These are phyloP conservation scores for Marasmius oreades DNA, from an alignment of 1,284 basidiomycete species.

Conservation along the genomic window DNA sequence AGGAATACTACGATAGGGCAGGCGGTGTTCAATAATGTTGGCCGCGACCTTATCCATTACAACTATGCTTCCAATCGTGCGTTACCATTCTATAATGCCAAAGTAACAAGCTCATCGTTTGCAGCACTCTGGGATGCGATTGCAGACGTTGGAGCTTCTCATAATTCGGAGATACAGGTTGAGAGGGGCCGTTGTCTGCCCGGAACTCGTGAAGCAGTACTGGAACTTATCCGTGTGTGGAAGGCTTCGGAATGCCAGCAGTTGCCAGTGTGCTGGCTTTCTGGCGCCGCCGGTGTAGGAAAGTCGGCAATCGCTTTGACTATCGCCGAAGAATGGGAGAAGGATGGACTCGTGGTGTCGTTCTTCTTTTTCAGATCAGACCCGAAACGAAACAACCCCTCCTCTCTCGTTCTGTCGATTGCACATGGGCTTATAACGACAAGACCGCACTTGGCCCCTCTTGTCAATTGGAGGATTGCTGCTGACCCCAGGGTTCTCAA, in stretches of 20 bases:
- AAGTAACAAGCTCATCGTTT: no score
- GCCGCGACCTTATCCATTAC: no score
- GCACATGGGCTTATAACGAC: neutral
- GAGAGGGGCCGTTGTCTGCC: slow-evolving; percentile 8
- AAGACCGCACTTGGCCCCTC: neutral
- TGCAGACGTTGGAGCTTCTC: neutral
- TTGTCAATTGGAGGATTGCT: neutral
- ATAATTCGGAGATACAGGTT: slow-evolving; percentile 1
- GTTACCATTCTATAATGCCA: no score
- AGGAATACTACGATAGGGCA: no score
- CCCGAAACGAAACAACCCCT: neutral
- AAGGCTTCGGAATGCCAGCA: neutral
- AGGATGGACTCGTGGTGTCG: slow-evolving; percentile 7
- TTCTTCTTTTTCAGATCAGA: slow-evolving; percentile 17
- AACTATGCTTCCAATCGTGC: no score
- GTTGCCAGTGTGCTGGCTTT: slow-evolving; percentile 14
- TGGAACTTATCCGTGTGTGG: slow-evolving; percentile 14
- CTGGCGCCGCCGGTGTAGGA: slow-evolving; percentile 16
- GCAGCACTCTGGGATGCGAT: neutral
- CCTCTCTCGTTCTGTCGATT: slow-evolving; percentile 1
- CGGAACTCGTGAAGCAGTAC: slow-evolving; percentile 13
- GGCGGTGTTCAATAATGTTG: no score
- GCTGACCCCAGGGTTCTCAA: neutral
- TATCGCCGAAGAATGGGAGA: slow-evolving; percentile 10
- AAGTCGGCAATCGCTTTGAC: slow-evolving; percentile 20